Percentiles rank a stretch among this genome's conserved stretches.
Evolutionary conservation across 805 yeast genomes (phyloP).

Genomic region (Candida silvicultrix): DNA sequence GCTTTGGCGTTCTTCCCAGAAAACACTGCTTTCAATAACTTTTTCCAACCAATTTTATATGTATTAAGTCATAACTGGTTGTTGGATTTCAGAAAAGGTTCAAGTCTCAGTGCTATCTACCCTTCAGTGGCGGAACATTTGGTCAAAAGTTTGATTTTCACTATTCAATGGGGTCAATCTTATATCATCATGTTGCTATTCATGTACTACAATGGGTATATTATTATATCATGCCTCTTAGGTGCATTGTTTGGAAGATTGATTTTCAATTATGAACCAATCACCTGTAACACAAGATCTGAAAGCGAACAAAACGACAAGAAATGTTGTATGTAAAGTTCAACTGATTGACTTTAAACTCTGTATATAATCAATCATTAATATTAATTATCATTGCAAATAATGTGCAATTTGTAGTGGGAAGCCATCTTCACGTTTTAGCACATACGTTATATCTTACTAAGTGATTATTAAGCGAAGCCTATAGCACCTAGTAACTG

Average conservation of each 20-base stretch:
- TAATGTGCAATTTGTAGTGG: no score
- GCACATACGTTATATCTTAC: no score
- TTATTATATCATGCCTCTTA: conserved; percentile 54
- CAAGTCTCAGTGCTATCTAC: conserved; percentile 16
- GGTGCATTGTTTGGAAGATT: conserved; percentile 58
- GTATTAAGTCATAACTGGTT: conserved; percentile 25
- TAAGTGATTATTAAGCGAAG: no score
- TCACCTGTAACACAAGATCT: conserved; percentile 18
- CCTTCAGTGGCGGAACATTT: conserved; percentile 47
- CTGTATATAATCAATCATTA: no score
- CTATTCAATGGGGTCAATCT: conserved; percentile 56
- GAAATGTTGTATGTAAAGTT: conserved; percentile 26
- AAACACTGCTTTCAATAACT: conserved; percentile 5
- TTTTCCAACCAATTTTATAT: conserved; percentile 18
- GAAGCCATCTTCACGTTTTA: no score
- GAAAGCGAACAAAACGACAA: conserved; percentile 26
- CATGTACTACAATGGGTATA: conserved; percentile 71
- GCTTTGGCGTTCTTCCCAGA: conserved; percentile 12
- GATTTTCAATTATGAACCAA: conserved; percentile 43
- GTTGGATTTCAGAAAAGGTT: conserved; percentile 10
- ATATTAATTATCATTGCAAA: no score
- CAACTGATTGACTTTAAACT: no score
- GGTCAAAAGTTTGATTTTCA: conserved; percentile 41
- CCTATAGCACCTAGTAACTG: no score
- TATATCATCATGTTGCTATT: conserved; percentile 65